These are phyloP conservation scores for Aspergillus diversus DNA, from an alignment of 495 filamentous ascomycete genomes.

Conservation along the genomic window DNA sequence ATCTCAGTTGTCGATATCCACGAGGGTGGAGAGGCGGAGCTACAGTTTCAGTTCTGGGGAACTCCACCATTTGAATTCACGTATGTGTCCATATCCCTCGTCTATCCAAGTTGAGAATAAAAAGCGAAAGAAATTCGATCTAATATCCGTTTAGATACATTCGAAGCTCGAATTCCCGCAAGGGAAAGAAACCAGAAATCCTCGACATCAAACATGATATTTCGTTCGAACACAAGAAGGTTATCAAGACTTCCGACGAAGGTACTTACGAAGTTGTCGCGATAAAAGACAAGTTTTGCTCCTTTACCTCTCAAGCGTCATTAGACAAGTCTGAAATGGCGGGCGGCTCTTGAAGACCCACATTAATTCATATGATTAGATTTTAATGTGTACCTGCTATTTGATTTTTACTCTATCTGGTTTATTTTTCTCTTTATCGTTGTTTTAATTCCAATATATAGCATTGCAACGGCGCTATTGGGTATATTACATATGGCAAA, in stretches of 20 bases:
- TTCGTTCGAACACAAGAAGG: slow-evolving; percentile 77
- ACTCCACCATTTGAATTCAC: slow-evolving; percentile 98
- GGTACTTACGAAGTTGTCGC: slow-evolving; percentile 96
- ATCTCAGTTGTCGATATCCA: slow-evolving; percentile 87
- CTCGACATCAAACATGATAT: slow-evolving; percentile 88
- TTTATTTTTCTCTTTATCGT: slow-evolving; percentile 4
- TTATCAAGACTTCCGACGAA: slow-evolving; percentile 82
- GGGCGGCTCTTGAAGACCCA: slow-evolving; percentile 26
- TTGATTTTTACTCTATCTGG: slow-evolving; percentile 20
- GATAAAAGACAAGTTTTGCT: slow-evolving; percentile 89
- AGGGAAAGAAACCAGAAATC: slow-evolving; percentile 74
- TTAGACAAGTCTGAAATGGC: slow-evolving; percentile 49
- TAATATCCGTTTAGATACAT: slow-evolving; percentile 64
- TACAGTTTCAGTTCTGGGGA: slow-evolving; percentile 90
- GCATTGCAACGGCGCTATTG: slow-evolving; percentile 45
- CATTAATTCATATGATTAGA: slow-evolving; percentile 28
- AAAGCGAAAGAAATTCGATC: background rate
- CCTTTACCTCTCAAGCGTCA: slow-evolving; percentile 69
- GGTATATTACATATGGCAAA: slow-evolving; percentile 23
- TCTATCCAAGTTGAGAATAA: background rate
- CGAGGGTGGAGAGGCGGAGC: slow-evolving; percentile 90
- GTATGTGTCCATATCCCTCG: slow-evolving; percentile 40
- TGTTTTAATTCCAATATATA: slow-evolving; percentile 23
- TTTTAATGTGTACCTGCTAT: slow-evolving; percentile 23
- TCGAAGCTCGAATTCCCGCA: slow-evolving; percentile 77